A percentile compares a stretch with the other conserved stretches of the same genome.
Evolutionary conservation across 2,329 filamentous ascomycete species (phyloP).

Genomic region (Paecilomyces dactylethromorphus): DNA sequence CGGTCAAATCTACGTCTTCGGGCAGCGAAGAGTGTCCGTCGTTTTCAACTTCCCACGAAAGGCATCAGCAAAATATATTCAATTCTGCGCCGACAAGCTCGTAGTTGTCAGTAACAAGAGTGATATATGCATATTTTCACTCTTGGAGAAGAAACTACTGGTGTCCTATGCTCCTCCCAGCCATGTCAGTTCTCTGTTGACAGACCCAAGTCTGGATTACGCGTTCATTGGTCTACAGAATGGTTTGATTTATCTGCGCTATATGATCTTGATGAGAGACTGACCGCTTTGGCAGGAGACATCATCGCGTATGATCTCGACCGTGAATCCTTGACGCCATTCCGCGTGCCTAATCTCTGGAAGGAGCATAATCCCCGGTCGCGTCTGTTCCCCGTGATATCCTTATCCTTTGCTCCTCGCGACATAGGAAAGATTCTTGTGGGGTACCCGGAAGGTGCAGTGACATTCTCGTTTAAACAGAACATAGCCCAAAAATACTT

Average conservation of each 20-base stretch:
- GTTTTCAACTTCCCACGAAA: conserved; percentile 64
- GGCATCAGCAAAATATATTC: conserved; percentile 67
- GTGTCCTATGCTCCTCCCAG: conserved; percentile 71
- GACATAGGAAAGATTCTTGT: conserved; percentile 89
- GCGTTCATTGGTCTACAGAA: conserved; percentile 75
- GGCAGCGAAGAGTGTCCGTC: conserved; percentile 72
- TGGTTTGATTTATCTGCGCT: conserved; percentile 34
- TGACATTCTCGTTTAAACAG: conserved; percentile 92
- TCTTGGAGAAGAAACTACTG: conserved; percentile 61
- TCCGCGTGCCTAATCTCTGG: conserved; percentile 87
- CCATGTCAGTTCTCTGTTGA: conserved; percentile 64
- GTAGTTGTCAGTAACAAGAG: conserved; percentile 79
- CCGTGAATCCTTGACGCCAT: conserved; percentile 65
- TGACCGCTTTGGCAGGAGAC: conserved; percentile 49
- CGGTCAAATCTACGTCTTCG: conserved; percentile 85
- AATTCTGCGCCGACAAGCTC: conserved; percentile 81
- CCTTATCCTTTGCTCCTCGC: conserved; percentile 77
- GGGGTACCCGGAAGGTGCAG: conserved; percentile 82
- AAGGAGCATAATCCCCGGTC: conserved; percentile 62
- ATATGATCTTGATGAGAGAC: not conserved
- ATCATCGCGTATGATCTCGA: conserved; percentile 91
- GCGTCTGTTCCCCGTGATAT: conserved; percentile 61
- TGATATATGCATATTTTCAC: conserved; percentile 76
- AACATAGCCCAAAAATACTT: conserved; percentile 72
- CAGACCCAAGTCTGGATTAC: conserved; percentile 90